phyloP scores from a whole-genome alignment of 2,329 filamentous ascomycete genomes.

The Microsporum ferrugineum region DNA sequence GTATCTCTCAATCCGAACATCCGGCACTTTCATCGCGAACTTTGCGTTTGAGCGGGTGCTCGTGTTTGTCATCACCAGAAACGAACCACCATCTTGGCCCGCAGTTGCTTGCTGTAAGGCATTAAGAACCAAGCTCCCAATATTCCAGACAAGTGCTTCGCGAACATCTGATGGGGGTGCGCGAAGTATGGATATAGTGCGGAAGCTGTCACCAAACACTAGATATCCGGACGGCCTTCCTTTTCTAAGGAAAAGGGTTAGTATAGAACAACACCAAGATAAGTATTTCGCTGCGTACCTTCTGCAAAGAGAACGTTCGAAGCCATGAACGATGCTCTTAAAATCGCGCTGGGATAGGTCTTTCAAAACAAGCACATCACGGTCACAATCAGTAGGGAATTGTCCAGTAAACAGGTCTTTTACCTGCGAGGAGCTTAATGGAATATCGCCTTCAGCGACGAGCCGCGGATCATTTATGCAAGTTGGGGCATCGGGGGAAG shows the following conservation, averaged over 20 bases:
- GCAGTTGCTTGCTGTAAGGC: neutral
- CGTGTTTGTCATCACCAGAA: neutral
- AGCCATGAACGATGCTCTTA: neutral
- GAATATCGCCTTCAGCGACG: neutral
- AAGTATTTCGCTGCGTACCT: neutral
- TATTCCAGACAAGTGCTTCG: neutral
- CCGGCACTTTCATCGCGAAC: neutral
- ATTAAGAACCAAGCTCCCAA: neutral
- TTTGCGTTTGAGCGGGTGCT: neutral
- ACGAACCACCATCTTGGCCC: neutral
- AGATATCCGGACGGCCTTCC: neutral
- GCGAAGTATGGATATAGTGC: neutral
- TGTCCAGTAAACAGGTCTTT: neutral
- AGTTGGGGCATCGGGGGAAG: neutral
- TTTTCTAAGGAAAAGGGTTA: neutral
- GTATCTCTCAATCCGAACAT: neutral
- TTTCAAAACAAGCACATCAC: neutral
- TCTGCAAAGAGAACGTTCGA: neutral
- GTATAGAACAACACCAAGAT: neutral
- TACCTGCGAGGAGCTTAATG: neutral
- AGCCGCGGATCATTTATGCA: neutral
- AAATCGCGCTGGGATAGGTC: neutral
- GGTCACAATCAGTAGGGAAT: neutral
- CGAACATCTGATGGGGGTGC: neutral
- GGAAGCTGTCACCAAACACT: neutral